These are phyloP conservation scores for Populus hybrid DNA, from an alignment of 441 rosid genomes.

Conservation along the genomic window DNA sequence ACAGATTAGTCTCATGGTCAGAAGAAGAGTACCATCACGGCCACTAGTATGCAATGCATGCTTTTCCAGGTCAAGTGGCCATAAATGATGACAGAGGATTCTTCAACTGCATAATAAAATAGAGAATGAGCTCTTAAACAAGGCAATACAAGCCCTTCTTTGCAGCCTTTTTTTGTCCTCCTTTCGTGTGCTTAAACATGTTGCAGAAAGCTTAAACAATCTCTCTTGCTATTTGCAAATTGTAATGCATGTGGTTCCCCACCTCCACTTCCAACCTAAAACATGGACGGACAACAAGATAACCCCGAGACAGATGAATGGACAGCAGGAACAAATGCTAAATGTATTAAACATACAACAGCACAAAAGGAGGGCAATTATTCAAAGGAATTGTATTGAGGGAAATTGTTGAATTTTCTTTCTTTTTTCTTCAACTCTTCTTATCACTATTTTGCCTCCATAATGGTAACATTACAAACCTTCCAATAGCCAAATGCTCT, in stretches of 20 bases:
- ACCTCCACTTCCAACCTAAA: too few relatives aligned
- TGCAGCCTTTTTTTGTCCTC: not conserved
- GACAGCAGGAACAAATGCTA: not conserved
- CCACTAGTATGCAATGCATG: too few relatives aligned
- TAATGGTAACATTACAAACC: conserved; percentile 29
- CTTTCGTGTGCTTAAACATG: not conserved
- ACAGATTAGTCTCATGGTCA: not conserved
- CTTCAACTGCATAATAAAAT: not conserved
- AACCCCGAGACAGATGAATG: too few relatives aligned
- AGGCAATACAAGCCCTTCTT: not conserved
- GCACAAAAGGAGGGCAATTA: not conserved
- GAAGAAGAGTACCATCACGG: not conserved
- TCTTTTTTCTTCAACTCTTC: not conserved
- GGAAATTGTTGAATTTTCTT: conserved; percentile 15
- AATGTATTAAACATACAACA: not conserved
- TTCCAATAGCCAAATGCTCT: conserved; percentile 10
- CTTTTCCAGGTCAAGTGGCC: not conserved
- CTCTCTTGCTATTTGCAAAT: not conserved
- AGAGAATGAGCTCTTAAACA: not conserved
- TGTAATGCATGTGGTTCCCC: not conserved
- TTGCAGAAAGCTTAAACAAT: not conserved
- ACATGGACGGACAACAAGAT: too few relatives aligned
- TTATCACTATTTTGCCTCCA: conserved; percentile 14
- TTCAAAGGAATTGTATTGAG: not conserved
- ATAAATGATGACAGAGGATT: not conserved